Conservation (phyloP, 495 filamentous ascomycete genomes). For the Aspergillus homomorphus region DNA sequence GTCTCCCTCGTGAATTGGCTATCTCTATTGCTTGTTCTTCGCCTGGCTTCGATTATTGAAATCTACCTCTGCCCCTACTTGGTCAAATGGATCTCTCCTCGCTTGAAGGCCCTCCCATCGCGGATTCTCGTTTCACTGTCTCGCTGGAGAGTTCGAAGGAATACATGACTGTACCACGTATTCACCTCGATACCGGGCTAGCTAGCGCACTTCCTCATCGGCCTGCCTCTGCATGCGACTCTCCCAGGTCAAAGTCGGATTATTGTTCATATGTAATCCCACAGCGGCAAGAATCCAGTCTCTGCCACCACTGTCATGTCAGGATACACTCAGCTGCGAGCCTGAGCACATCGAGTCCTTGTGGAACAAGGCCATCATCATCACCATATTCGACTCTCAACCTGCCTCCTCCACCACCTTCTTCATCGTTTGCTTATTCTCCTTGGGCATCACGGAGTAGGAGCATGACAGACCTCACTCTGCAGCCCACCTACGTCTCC, state of each 20-base stretch:
- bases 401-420: conserved; percentile 1
- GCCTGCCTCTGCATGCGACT: conserved; percentile 18
- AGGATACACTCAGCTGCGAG: neutral
- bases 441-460: neutral
- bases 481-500: neutral
- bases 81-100: conserved; percentile 37
- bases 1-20: neutral
- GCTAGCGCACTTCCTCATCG: conserved; percentile 14
- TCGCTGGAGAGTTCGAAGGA: neutral
- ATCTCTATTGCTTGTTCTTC: neutral
- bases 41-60: neutral
- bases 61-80: neutral
- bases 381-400: neutral
- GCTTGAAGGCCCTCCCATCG: conserved; percentile 36
- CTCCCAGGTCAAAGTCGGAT: neutral
- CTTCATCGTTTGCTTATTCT: neutral
- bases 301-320: neutral
- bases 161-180: conserved; percentile 4
- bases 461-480: conserved; percentile 2
- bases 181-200: conserved; percentile 8
- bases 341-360: neutral
- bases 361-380: neutral
- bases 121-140: conserved; percentile 17
- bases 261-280: conserved; percentile 7
- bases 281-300: neutral